Evolutionary conservation across 2,329 filamentous ascomycete species (phyloP), one percentile per base, ranked within the genome.

Genomic region (Xylaria sp.): DNA sequence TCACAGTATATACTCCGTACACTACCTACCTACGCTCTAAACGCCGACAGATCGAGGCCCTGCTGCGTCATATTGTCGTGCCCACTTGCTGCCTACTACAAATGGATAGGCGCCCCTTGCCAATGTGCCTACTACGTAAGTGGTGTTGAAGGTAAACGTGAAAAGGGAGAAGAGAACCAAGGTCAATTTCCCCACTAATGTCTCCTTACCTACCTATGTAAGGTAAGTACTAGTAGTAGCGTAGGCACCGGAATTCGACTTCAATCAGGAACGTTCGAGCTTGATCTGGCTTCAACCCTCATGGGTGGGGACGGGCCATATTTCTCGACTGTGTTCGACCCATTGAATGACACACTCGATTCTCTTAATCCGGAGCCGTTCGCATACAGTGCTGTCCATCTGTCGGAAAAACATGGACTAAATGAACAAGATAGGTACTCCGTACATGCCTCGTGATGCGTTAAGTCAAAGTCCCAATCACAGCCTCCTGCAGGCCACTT

Each of bases 81-180:
- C 51, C 63, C 60, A 59, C 63, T 47, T 47, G 56, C 55, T n/a
- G n/a, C n/a, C n/a, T 57, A 28, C 63, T 54, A 47, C 35, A 63
- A 63, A 60, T 28, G 43, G 63, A 59, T 55, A 54, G 50, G 55
- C 21, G 35, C 12, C 23, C 12, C 28, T 38, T 3, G 37, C n/a
- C n/a, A n/a, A n/a, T n/a, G n/a, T n/a, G n/a, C n/a, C n/a, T n/a
- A n/a, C n/a, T n/a, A n/a, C n/a, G n/a, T n/a, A n/a, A n/a, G n/a
- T n/a, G n/a, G n/a, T 51, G 49, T 35, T 35, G 19, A 54, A 37
- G 17, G 38, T 17, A 42, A 46, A 31, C 37, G 58, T 42, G 19
- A 15, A n/a, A 4, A 40, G 50, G 50, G 46, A 21, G 54, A 53
- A 49, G 40, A 55, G 35, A 38, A 23, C 37, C 19, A 9, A 47